Evolutionary conservation across 1,139 yeast species (phyloP).

Genomic region (Pichia sp.): DNA sequence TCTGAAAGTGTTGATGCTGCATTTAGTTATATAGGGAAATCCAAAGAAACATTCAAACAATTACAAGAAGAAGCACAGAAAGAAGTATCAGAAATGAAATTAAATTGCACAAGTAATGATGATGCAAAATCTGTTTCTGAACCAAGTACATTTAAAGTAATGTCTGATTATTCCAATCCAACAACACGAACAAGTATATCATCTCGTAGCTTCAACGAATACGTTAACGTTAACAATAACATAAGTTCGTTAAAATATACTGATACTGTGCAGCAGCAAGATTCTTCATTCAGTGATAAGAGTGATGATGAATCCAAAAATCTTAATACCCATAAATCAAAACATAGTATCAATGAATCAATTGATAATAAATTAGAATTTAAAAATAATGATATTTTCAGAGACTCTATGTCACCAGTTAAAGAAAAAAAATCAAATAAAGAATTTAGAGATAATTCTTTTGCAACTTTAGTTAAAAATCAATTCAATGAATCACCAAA

Average conservation of each 20-base stretch:
- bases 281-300: not conserved
- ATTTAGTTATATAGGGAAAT: constrained; percentile 22
- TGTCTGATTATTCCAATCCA: constrained; percentile 41
- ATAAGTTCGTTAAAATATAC: too few relatives aligned
- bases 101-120: constrained; percentile 1
- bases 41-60: constrained; percentile 26
- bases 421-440: not conserved
- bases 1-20: constrained; percentile 21
- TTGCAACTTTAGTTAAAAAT: constrained; percentile 8
- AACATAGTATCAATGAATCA: not conserved
- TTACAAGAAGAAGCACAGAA: constrained; percentile 24
- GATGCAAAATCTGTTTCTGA: constrained; percentile 19
- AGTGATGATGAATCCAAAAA: not conserved
- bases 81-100: constrained; percentile 17
- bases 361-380: not conserved
- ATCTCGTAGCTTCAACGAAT: constrained; percentile 11
- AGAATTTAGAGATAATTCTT: constrained; percentile 4
- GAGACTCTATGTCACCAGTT: constrained; percentile 28
- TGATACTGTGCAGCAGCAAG: not conserved
- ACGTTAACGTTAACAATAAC: constrained; percentile 7
- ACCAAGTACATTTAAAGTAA: constrained; percentile 24
- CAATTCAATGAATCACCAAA: constrained; percentile 4
- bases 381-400: constrained; percentile 31
- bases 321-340: not conserved
- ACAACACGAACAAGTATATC: constrained; percentile 32